A percentile compares a stretch with the other conserved stretches of the same genome.
Conservation (phyloP, 2,329 filamentous ascomycete genomes). For the Talaromyces verruculosus region DNA sequence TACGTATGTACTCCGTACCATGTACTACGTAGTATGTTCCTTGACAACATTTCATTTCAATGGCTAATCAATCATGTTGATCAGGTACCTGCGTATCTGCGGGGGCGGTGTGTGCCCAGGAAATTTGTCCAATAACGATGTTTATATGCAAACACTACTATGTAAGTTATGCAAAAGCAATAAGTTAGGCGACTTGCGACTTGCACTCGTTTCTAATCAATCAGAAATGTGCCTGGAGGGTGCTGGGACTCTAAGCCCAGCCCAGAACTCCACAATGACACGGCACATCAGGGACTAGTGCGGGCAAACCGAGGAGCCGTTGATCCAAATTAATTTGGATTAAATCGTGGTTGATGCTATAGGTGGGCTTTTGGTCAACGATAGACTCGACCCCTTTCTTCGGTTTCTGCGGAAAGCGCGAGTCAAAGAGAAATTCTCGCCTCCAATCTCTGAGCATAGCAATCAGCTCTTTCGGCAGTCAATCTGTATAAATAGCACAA, state of each 20-base stretch:
- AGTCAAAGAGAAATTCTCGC: neutral
- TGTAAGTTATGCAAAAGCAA: neutral
- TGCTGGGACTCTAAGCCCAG: neutral
- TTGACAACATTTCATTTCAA: neutral
- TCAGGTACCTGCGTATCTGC: constrained; percentile 1
- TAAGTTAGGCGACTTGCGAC: neutral
- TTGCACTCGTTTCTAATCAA: neutral
- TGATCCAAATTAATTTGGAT: constrained; percentile 6
- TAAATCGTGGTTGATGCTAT: neutral
- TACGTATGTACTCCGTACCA: neutral
- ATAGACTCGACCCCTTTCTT: constrained; percentile 14
- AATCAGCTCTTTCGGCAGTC: neutral
- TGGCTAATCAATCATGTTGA: neutral
- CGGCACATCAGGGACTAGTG: constrained; percentile 17
- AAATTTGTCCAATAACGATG: neutral
- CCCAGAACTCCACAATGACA: constrained; percentile 10
- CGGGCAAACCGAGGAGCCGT: constrained; percentile 4
- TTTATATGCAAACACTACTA: neutral
- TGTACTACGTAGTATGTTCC: neutral
- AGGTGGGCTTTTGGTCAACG: neutral
- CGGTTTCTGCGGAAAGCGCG: neutral
- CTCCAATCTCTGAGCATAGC: neutral
- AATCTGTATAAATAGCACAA: neutral
- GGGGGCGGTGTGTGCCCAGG: neutral
- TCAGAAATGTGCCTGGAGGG: neutral